Conservation (phyloP, 768 basidiomycete genomes). For the Hirschioporus abietinus region DNA sequence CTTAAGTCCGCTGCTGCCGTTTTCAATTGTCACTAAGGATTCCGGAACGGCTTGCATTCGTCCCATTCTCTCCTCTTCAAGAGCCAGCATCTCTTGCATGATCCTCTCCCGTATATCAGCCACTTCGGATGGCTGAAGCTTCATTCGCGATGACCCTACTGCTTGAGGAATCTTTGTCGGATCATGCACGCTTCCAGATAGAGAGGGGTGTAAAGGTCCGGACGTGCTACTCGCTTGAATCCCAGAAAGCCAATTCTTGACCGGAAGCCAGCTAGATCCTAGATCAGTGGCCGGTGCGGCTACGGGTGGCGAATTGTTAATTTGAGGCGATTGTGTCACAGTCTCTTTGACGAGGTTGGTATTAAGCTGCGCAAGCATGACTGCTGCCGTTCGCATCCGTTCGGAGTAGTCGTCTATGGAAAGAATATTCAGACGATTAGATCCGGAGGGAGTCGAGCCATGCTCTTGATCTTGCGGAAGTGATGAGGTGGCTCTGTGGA, state of each 20-base stretch:
- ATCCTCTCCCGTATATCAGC: slow-evolving; percentile 89
- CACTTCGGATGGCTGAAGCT: slow-evolving; percentile 77
- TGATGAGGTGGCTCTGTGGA: slow-evolving; percentile 7
- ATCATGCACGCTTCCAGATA: slow-evolving; percentile 19
- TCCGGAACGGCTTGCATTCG: slow-evolving; percentile 54
- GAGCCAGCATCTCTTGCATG: slow-evolving; percentile 96
- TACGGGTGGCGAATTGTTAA: slow-evolving; percentile 18
- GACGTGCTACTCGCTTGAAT: slow-evolving; percentile 18
- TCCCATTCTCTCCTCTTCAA: slow-evolving; percentile 96
- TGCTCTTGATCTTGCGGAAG: slow-evolving; percentile 10
- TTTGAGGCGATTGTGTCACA: slow-evolving; percentile 17
- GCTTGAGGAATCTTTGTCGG: slow-evolving; percentile 22
- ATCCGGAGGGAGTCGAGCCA: slow-evolving; percentile 21
- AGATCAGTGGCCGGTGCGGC: slow-evolving; percentile 20
- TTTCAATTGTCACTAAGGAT: slow-evolving; percentile 27
- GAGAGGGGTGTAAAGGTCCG: slow-evolving; percentile 26
- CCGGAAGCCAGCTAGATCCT: slow-evolving; percentile 46
- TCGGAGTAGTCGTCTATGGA: slow-evolving; percentile 98
- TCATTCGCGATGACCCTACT: slow-evolving; percentile 48
- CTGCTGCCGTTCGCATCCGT: slow-evolving; percentile 95
- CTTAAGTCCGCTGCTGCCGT: slow-evolving; percentile 44
- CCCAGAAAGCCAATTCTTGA: slow-evolving; percentile 46
- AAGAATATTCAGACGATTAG: slow-evolving; percentile 29
- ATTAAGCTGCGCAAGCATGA: slow-evolving; percentile 97
- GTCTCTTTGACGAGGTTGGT: slow-evolving; percentile 65